Percentiles rank a stretch among this genome's conserved stretches.
Evolutionary conservation across 305 asterid genomes (phyloP).

Genomic region (Plantago lanceolata): DNA sequence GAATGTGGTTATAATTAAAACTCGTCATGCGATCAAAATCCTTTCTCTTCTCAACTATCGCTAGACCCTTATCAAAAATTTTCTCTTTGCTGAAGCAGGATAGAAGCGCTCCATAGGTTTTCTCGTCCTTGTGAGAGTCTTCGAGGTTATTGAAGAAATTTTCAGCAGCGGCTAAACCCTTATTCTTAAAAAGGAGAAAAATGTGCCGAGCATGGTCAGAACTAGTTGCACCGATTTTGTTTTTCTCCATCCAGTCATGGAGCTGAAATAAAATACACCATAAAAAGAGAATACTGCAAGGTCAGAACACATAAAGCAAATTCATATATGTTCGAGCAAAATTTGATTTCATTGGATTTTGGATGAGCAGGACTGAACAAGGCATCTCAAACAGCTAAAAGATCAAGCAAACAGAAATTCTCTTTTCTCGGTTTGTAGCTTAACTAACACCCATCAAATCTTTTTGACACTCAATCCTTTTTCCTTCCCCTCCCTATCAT

Average conservation of each 20-base stretch:
- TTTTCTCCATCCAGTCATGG: conserved; percentile 50
- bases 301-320: too few relatives aligned
- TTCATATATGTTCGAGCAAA: too few relatives aligned
- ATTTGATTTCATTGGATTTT: too few relatives aligned
- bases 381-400: too few relatives aligned
- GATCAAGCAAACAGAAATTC: too few relatives aligned
- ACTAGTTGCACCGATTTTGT: conserved; percentile 28
- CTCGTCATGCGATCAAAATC: conserved; percentile 32
- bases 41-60: conserved; percentile 50
- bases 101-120: conserved; percentile 68
- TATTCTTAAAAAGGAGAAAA: conserved; percentile 45
- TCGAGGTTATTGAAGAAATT: conserved; percentile 49
- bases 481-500: too few relatives aligned
- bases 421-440: too few relatives aligned
- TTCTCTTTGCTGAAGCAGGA: conserved; percentile 48
- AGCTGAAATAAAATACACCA: not conserved
- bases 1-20: conserved; percentile 54
- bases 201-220: conserved; percentile 50
- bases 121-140: conserved; percentile 48
- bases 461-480: too few relatives aligned
- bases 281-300: too few relatives aligned
- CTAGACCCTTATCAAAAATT: conserved; percentile 43
- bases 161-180: conserved; percentile 49
- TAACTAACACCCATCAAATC: too few relatives aligned
- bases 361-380: too few relatives aligned